phyloP scores from a whole-genome alignment of 2,329 filamentous ascomycete species.

The Phyllosticta capitalensis region DNA sequence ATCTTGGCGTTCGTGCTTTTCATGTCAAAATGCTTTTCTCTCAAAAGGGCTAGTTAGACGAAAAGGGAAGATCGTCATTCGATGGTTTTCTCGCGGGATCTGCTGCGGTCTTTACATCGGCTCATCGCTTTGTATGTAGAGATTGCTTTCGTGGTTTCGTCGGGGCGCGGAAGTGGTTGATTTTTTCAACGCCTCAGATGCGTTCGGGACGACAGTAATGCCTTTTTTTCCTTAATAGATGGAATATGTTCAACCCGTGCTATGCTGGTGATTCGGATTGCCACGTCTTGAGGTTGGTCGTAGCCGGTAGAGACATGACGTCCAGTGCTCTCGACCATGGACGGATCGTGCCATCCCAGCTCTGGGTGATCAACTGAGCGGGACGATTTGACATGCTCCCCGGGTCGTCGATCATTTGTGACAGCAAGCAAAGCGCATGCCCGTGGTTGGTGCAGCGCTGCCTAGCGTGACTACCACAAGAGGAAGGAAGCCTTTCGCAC shows the following conservation, averaged over 20 bases:
- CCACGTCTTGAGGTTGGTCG: too few species aligned
- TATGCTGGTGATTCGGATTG: background rate
- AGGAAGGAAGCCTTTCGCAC: background rate
- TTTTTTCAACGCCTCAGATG: conserved; percentile 22
- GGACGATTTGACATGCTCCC: too few species aligned
- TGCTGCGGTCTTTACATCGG: conserved; percentile 23
- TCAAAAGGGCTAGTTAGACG: conserved; percentile 27
- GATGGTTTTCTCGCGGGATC: conserved; percentile 19
- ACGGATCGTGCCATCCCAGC: background rate
- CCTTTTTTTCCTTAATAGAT: conserved; percentile 26
- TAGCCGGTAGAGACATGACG: background rate
- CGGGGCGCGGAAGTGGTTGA: conserved; percentile 22
- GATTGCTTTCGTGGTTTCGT: conserved; percentile 24
- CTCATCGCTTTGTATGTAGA: conserved; percentile 20
- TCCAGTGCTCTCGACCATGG: background rate
- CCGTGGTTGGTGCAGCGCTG: background rate
- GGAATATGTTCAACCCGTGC: background rate
- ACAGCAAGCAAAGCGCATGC: background rate
- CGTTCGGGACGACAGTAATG: conserved; percentile 30
- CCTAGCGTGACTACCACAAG: background rate
- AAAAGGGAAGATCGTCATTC: conserved; percentile 17
- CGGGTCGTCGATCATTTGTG: background rate
- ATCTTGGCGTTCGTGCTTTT: conserved; percentile 32
- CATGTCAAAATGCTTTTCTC: conserved; percentile 30
- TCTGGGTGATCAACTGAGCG: too few species aligned